Evolutionary conservation across 2,329 filamentous ascomycete species (phyloP).

Genomic region (Nemania sp.): DNA sequence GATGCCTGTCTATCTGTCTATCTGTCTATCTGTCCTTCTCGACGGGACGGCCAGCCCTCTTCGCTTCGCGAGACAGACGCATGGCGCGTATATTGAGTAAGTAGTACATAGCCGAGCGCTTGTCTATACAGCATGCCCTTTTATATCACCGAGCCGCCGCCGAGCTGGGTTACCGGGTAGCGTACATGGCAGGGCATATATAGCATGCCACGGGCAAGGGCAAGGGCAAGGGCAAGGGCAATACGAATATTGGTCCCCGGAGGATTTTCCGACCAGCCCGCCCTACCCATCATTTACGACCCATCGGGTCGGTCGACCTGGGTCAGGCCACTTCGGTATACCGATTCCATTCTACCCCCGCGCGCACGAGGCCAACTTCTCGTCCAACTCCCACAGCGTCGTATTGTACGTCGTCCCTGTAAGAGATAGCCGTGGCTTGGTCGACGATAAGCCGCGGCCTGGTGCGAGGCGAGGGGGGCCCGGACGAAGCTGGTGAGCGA

Average conservation of each 20-base stretch:
- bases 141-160: conserved; percentile 6
- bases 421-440: conserved; percentile 2
- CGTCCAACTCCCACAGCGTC: background rate
- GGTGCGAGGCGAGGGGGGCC: background rate
- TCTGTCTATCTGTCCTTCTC: too few species aligned
- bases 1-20: too few species aligned
- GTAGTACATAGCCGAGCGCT: conserved; percentile 27
- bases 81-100: conserved; percentile 21
- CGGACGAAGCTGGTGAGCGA: background rate
- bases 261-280: conserved; percentile 15
- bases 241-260: conserved; percentile 18
- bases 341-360: background rate
- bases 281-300: conserved; percentile 16
- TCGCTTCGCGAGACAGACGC: background rate
- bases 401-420: conserved; percentile 2
- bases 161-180: background rate
- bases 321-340: background rate
- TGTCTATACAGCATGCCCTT: background rate
- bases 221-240: background rate
- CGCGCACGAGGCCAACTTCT: background rate
- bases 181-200: background rate
- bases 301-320: background rate
- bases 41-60: too few species aligned
- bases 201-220: background rate
- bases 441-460: background rate